Evolutionary conservation across 345 rosid genomes (phyloP), one percentile per base, ranked within the genome.

Genomic region (Eutrema yunnanense): DNA sequence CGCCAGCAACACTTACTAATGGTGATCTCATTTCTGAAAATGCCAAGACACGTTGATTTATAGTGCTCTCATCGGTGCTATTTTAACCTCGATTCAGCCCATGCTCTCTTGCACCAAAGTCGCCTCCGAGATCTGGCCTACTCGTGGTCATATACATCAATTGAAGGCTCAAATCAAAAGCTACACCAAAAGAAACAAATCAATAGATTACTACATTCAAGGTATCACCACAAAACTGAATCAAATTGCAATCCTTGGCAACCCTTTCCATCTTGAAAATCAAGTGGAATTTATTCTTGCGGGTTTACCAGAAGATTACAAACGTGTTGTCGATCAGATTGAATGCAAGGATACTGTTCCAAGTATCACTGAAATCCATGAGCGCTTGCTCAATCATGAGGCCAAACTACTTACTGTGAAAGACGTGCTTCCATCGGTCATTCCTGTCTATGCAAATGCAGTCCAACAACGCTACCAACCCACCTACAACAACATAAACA

Each of bases 341-440:
- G 46, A 41, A 41, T 4, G 46, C 12, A 9, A 10, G 1, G 46
- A 41, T 1, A 10, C 10, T 0, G n/a, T 3, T 29, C 10, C 46
- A 1, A 3, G 5, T 4, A 33, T 33, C 6, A 33, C 34, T 3
- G 6, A 33, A 5, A 5, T 33, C n/a, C 13, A 41, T 10, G 46
- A 41, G 46, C 9, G 10, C 0, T 3, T 41, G 1, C 42, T 38
- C 42, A 38, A 38, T 8, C 42, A 38, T 38, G 42, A 38, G 6
- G 9, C 6, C 6, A 33, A 33, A 4, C 34, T 33, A 2, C 32
- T 29, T 4, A 0, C 3, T 30, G 32, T 4, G 0, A 4, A 3
- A 3, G 3, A 3, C 4, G 3, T 4, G 0, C 0, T 0, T 4
- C 0, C 32, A 30, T 0, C 32, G 32, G 32, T 30, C 4, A 30